These are phyloP conservation scores for Catharanthus roseus DNA, from an alignment of 257 asterid species.

Conservation along the genomic window DNA sequence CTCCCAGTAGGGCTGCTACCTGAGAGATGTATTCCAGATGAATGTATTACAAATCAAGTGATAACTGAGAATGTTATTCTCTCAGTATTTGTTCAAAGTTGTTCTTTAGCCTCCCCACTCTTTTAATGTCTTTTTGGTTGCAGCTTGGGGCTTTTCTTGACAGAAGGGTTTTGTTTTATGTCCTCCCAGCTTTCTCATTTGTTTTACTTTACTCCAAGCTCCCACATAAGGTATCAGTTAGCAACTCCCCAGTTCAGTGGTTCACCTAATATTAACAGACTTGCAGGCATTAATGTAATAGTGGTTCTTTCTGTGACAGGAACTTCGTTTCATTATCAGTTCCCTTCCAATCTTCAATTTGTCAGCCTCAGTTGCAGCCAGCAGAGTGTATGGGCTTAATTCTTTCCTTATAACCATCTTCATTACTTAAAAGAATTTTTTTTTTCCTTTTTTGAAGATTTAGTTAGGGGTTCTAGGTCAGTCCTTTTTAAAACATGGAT, in stretches of 20 bases:
- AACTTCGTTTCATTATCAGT: slow-evolving; percentile 87
- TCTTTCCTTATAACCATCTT: slow-evolving; percentile 10
- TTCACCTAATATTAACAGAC: slow-evolving; percentile 17
- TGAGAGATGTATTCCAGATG: background rate
- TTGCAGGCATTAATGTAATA: slow-evolving; percentile 1
- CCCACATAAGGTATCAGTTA: slow-evolving; percentile 78
- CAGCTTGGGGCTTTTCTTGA: slow-evolving; percentile 91
- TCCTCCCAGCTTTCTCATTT: slow-evolving; percentile 71
- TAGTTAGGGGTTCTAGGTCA: background rate
- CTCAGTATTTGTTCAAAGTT: background rate
- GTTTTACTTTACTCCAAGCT: slow-evolving; percentile 85
- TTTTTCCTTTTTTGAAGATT: background rate
- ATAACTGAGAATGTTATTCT: background rate
- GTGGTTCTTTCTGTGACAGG: slow-evolving; percentile 51
- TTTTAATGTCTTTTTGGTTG: slow-evolving; percentile 29
- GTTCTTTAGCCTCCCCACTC: background rate
- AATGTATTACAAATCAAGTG: background rate
- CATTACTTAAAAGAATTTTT: background rate
- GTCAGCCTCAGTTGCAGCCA: slow-evolving; percentile 89
- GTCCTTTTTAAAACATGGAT: background rate
- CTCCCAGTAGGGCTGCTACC: background rate
- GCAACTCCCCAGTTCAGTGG: slow-evolving; percentile 1
- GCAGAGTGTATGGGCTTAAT: slow-evolving; percentile 62
- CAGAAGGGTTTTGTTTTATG: slow-evolving; percentile 51
- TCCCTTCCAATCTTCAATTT: slow-evolving; percentile 89